Conservation (phyloP, 140 eudicot genomes). For the Ambrosia hybrid region DNA sequence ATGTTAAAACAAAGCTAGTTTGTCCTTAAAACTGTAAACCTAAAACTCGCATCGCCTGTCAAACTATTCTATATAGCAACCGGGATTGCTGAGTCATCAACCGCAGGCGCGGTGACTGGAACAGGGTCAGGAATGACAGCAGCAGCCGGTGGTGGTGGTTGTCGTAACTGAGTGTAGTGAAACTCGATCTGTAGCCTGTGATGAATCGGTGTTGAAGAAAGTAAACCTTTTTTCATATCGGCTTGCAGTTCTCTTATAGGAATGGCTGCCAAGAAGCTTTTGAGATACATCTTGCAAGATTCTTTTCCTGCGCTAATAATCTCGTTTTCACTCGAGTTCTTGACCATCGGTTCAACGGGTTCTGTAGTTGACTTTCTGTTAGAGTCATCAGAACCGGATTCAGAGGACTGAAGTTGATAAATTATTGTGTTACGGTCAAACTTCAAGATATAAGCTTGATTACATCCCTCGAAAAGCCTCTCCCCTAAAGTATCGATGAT, state of each 20-base stretch:
- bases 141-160: neutral
- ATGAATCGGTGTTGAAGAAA: slow-evolving; percentile 47
- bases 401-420: slow-evolving; percentile 25
- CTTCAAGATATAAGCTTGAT: slow-evolving; percentile 70
- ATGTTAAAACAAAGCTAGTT: slow-evolving; percentile 14
- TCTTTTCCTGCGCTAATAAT: slow-evolving; percentile 51
- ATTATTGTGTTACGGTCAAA: slow-evolving; percentile 56
- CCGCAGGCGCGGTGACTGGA: slow-evolving; percentile 1
- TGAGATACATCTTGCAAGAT: slow-evolving; percentile 58
- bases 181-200: slow-evolving; percentile 62
- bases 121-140: slow-evolving; percentile 11
- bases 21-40: slow-evolving; percentile 32
- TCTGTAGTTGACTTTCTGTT: slow-evolving; percentile 2
- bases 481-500: slow-evolving; percentile 81
- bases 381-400: slow-evolving; percentile 23
- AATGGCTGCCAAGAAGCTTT: slow-evolving; percentile 65
- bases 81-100: slow-evolving; percentile 17
- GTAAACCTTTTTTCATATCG: slow-evolving; percentile 55
- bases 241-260: slow-evolving; percentile 59
- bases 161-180: slow-evolving; percentile 46
- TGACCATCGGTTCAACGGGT: neutral
- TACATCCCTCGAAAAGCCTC: slow-evolving; percentile 74
- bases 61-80: slow-evolving; percentile 36
- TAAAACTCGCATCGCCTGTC: slow-evolving; percentile 26
- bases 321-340: slow-evolving; percentile 27